Evolutionary conservation across 331 rosid species (phyloP).

Genomic region (Arachis monticola): DNA sequence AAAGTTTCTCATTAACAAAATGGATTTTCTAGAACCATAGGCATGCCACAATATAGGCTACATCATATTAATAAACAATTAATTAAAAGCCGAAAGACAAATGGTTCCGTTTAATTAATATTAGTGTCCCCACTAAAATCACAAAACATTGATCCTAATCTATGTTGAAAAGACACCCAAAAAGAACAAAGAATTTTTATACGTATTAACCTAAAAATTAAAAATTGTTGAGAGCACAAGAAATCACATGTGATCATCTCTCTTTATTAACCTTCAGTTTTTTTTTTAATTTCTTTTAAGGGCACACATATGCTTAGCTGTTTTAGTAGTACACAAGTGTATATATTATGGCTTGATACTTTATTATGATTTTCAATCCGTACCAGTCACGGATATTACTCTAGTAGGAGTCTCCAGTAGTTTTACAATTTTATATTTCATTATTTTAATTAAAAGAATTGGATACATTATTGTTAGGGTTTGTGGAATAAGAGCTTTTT

Average conservation of each 20-base stretch:
- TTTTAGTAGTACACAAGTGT: conserved; percentile 34
- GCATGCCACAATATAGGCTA: conserved; percentile 39
- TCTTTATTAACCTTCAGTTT: conserved; percentile 16
- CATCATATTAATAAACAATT: conserved; percentile 29
- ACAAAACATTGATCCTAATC: conserved; percentile 51
- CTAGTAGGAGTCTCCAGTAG: conserved; percentile 1
- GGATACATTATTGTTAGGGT: conserved; percentile 3
- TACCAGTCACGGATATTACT: conserved; percentile 38
- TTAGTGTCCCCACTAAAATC: conserved; percentile 45
- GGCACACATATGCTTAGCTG: conserved; percentile 58
- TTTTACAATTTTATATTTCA: conserved; percentile 11
- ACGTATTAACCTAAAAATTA: neutral
- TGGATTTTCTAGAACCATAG: conserved; percentile 50
- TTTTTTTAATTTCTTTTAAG: neutral
- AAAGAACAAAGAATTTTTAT: conserved; percentile 15
- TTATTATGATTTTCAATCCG: conserved; percentile 37
- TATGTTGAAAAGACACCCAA: conserved; percentile 46
- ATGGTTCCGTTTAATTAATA: conserved; percentile 34
- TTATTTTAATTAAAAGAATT: neutral
- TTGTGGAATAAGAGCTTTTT: neutral
- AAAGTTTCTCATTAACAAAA: conserved; percentile 18
- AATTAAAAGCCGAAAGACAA: conserved; percentile 30
- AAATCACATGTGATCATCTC: conserved; percentile 33
- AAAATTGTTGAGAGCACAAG: neutral
- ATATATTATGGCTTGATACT: neutral